Evolutionary conservation across 208 protist genomes (phyloP).

Genomic region (Acanthamoeba polyphaga): DNA sequence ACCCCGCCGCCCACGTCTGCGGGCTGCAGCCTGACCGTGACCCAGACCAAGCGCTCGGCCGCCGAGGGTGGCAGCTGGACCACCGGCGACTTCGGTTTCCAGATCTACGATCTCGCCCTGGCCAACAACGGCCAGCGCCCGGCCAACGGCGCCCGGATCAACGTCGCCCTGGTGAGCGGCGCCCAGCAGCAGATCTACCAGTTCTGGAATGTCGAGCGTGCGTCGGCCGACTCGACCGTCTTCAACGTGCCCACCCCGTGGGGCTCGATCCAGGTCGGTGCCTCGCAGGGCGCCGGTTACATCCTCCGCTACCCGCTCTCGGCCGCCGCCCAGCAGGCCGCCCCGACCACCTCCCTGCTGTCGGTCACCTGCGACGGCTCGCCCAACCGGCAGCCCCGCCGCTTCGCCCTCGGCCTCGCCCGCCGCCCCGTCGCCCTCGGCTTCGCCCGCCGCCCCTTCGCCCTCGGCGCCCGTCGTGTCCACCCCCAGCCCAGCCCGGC

Average conservation of each 20-base stretch:
- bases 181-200: constrained; percentile 20
- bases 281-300: constrained; percentile 26
- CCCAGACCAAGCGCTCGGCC: too few relatives aligned
- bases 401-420: background rate
- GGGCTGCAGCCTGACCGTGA: too few relatives aligned
- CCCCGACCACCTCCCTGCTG: background rate
- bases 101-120: background rate
- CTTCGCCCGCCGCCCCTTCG: background rate
- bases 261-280: background rate
- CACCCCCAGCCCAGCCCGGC: background rate
- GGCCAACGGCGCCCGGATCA: background rate
- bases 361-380: background rate
- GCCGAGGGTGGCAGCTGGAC: background rate
- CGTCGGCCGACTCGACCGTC: background rate
- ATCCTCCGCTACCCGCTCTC: background rate
- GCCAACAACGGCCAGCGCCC: background rate
- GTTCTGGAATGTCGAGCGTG: constrained; percentile 11
- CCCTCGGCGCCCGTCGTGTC: background rate
- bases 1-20: too few relatives aligned
- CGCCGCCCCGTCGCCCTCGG: too few relatives aligned
- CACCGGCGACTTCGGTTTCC: background rate
- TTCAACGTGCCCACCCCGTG: background rate
- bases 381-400: too few relatives aligned
- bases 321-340: background rate
- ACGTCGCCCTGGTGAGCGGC: background rate